phyloP scores from a whole-genome alignment of 768 basidiomycete species.

The Lactarius evosmus region DNA sequence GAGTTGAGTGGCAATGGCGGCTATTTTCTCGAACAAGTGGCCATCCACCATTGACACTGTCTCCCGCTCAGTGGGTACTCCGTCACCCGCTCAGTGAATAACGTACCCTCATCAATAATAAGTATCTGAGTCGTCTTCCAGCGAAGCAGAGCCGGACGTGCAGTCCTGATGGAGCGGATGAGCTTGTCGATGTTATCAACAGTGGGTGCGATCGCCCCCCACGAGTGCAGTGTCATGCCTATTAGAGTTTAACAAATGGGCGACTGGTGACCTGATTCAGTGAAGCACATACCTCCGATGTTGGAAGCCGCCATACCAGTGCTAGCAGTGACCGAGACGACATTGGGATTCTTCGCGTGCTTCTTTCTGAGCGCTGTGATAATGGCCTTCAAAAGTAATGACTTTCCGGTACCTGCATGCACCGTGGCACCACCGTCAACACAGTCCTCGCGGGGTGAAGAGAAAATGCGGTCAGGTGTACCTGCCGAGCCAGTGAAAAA shows the following conservation, averaged over 20 bases:
- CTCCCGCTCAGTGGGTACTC: background rate
- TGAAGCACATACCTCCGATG: conserved; percentile 48
- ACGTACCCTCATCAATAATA: conserved; percentile 60
- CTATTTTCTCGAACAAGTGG: conserved; percentile 55
- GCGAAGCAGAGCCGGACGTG: conserved; percentile 51
- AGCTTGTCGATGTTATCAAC: conserved; percentile 45
- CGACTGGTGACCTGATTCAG: conserved; percentile 31
- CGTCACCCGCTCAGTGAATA: no score
- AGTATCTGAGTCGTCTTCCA: conserved; percentile 59
- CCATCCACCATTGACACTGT: conserved; percentile 72
- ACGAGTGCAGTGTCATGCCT: conserved; percentile 61
- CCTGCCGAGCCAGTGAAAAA: conserved; percentile 73
- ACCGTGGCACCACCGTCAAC: background rate
- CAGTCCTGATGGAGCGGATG: conserved; percentile 48
- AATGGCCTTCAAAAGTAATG: conserved; percentile 54
- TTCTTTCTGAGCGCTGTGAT: conserved; percentile 51
- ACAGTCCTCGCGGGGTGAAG: background rate
- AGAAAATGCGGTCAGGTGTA: conserved; percentile 31
- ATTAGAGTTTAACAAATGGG: conserved; percentile 18
- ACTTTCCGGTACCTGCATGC: conserved; percentile 60
- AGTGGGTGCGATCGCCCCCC: conserved; percentile 58
- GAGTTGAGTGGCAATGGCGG: conserved; percentile 47
- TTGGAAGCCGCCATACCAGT: conserved; percentile 68
- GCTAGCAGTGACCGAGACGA: conserved; percentile 56
- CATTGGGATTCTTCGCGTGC: conserved; percentile 41